These are phyloP conservation scores for Umbilicaria muhlenbergii DNA, from an alignment of 495 filamentous ascomycete genomes.

Conservation along the genomic window DNA sequence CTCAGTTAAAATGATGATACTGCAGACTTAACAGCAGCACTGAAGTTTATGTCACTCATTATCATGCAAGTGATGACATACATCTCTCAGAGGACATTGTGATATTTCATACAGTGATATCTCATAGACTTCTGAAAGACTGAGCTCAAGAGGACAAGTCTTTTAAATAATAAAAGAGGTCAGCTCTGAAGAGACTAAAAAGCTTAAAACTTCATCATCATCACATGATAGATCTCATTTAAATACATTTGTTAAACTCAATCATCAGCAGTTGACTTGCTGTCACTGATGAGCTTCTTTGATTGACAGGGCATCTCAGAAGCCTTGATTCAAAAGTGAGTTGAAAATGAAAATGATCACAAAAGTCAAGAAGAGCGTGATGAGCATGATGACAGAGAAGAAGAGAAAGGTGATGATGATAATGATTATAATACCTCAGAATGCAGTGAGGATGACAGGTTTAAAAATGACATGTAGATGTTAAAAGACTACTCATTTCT, in stretches of 20 bases:
- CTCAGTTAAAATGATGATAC: slow-evolving; percentile 6
- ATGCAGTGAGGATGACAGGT: too few species aligned
- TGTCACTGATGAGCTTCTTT: slow-evolving; percentile 21
- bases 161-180: slow-evolving; percentile 21
- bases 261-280: slow-evolving; percentile 13
- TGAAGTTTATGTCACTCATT: slow-evolving; percentile 33
- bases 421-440: not conserved
- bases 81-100: slow-evolving; percentile 19
- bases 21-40: slow-evolving; percentile 16
- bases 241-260: slow-evolving; percentile 20
- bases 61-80: slow-evolving; percentile 34
- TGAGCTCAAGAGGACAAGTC: slow-evolving; percentile 15
- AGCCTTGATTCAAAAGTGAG: slow-evolving; percentile 5
- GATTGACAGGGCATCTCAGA: slow-evolving; percentile 19
- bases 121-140: slow-evolving; percentile 20
- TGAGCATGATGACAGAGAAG: slow-evolving; percentile 2
- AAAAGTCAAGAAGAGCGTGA: not conserved
- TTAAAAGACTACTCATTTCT: too few species aligned
- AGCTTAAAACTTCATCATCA: slow-evolving; percentile 27
- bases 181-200: slow-evolving; percentile 25
- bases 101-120: slow-evolving; percentile 20
- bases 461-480: too few species aligned
- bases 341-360: not conserved
- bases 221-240: slow-evolving; percentile 35
- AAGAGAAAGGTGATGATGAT: not conserved